Evolutionary conservation across 2,329 filamentous ascomycete species (phyloP).

Genomic region (Zalaria obscura): DNA sequence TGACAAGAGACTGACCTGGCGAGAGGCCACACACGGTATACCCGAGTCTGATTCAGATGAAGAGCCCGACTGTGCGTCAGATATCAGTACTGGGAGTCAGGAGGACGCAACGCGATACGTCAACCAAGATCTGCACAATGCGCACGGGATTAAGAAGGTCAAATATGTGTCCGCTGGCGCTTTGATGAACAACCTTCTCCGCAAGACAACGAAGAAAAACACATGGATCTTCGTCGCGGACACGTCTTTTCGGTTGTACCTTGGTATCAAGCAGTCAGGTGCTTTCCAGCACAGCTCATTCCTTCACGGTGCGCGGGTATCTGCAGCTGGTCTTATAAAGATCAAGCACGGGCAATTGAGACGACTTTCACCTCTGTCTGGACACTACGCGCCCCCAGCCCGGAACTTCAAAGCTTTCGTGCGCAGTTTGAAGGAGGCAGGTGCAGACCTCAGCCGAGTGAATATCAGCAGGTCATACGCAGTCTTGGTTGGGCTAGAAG

Average conservation of each 20-base stretch:
- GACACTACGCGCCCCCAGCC: slow-evolving; percentile 75
- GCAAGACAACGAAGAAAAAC: slow-evolving; percentile 68
- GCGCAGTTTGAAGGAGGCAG: slow-evolving; percentile 53
- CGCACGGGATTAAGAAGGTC: slow-evolving; percentile 46
- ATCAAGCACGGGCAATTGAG: slow-evolving; percentile 68
- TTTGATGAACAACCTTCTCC: slow-evolving; percentile 64
- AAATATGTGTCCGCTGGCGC: slow-evolving; percentile 57
- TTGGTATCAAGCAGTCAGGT: slow-evolving; percentile 79
- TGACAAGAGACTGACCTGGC: slow-evolving; percentile 26
- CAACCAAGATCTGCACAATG: slow-evolving; percentile 46
- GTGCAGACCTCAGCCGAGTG: slow-evolving; percentile 66
- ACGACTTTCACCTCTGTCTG: slow-evolving; percentile 52
- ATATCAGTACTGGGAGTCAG: slow-evolving; percentile 37
- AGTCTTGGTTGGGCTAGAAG: slow-evolving; percentile 68
- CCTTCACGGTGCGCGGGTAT: slow-evolving; percentile 66
- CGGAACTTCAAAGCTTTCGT: slow-evolving; percentile 76
- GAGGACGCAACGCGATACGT: slow-evolving; percentile 51
- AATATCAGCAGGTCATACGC: slow-evolving; percentile 72
- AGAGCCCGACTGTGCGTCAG: slow-evolving; percentile 20
- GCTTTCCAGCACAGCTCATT: slow-evolving; percentile 89
- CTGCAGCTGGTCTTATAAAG: slow-evolving; percentile 71
- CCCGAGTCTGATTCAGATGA: slow-evolving; percentile 12
- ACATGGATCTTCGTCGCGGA: slow-evolving; percentile 93
- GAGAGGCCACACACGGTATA: slow-evolving; percentile 14
- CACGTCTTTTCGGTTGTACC: slow-evolving; percentile 70